phyloP scores from a whole-genome alignment of 768 basidiomycete genomes.

The Mycena haematopus region DNA sequence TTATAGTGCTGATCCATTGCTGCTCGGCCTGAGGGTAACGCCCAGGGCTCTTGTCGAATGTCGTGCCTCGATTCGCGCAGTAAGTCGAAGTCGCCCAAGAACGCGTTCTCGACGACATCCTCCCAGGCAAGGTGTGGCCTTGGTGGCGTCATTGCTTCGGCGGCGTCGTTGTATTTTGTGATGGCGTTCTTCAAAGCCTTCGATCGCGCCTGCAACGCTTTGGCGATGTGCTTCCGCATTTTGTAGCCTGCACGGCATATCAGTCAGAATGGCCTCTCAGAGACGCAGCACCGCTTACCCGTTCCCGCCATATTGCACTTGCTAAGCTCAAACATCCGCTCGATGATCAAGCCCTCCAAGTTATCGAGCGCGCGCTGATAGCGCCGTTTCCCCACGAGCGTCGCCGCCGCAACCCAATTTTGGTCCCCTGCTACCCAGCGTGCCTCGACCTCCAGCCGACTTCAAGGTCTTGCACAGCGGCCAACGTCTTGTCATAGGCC shows the following conservation, averaged over 20 bases:
- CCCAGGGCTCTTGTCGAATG: neutral
- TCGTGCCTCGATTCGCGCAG: conserved; percentile 2
- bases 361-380: conserved; percentile 17
- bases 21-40: neutral
- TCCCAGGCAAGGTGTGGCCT: neutral
- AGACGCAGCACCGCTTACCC: conserved; percentile 3
- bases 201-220: no score
- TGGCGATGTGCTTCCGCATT: conserved; percentile 4
- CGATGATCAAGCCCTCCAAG: conserved; percentile 4
- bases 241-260: neutral
- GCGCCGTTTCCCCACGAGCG: conserved; percentile 7
- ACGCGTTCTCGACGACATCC: neutral
- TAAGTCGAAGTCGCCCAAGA: neutral
- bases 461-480: conserved; percentile 15
- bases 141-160: no score
- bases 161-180: no score
- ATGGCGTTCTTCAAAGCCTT: no score
- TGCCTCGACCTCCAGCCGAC: conserved; percentile 4
- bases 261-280: neutral
- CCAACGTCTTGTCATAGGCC: neutral
- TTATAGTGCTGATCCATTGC: conserved; percentile 27
- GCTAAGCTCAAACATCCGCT: conserved; percentile 23
- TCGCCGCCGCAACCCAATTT: conserved; percentile 8
- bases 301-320: conserved; percentile 27
- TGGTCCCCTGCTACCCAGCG: conserved; percentile 16